phyloP scores from a whole-genome alignment of 2,329 filamentous ascomycete species.

The Aspergillus felis region DNA sequence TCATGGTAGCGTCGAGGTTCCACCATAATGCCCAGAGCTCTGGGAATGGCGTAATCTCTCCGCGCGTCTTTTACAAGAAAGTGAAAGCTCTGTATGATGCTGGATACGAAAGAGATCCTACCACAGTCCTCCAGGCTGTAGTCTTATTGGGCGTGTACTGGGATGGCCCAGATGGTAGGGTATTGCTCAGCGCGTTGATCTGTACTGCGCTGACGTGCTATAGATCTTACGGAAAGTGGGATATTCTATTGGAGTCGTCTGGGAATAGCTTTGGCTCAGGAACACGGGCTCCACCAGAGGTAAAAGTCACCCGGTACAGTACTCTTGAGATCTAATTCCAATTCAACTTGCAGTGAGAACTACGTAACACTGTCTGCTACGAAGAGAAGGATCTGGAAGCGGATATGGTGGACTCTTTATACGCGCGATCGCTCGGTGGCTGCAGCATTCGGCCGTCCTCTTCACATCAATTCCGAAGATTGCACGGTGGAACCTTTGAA shows the following conservation, averaged over 20 bases:
- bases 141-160: conserved; percentile 9
- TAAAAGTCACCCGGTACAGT: not conserved
- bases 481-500: conserved; percentile 7
- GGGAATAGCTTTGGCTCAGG: conserved; percentile 11
- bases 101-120: conserved; percentile 6
- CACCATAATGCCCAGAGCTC: not conserved
- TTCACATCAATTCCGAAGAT: conserved; percentile 9
- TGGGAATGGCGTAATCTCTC: not conserved
- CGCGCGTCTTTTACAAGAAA: conserved; percentile 10
- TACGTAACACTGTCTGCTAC: conserved; percentile 2
- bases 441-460: conserved; percentile 12
- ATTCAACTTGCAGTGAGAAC: conserved; percentile 3
- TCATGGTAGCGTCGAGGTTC: conserved; percentile 11
- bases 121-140: conserved; percentile 7
- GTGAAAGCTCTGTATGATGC: conserved; percentile 12
- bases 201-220: not conserved
- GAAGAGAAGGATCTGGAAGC: conserved; percentile 6
- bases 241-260: conserved; percentile 15
- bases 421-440: conserved; percentile 13
- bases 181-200: not conserved
- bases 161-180: conserved; percentile 13
- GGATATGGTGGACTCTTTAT: conserved; percentile 15
- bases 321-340: not conserved
- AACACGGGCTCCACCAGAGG: conserved; percentile 6
- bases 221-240: conserved; percentile 13